Percentiles rank a stretch among this genome's conserved stretches.
Conservation (phyloP, 306 rosid species). For the Corylus avellana region DNA sequence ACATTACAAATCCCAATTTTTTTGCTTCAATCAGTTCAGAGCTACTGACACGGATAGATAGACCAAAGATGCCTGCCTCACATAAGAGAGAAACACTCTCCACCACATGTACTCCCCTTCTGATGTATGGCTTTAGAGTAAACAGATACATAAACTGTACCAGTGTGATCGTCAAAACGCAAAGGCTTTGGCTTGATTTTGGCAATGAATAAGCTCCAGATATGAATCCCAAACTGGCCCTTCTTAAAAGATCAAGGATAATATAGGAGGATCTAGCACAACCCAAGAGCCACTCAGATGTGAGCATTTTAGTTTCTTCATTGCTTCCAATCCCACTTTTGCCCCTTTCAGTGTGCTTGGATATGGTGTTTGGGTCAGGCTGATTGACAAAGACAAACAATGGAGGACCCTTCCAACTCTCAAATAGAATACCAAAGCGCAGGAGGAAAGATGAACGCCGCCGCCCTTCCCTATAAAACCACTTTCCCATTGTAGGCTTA, state of each 20-base stretch:
- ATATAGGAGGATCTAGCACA: conserved; percentile 53
- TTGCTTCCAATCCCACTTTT: conserved; percentile 42
- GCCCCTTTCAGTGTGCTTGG: conserved; percentile 43
- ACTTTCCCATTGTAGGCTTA: conserved; percentile 50
- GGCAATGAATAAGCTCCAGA: conserved; percentile 50
- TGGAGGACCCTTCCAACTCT: conserved; percentile 52
- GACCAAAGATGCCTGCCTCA: conserved; percentile 47
- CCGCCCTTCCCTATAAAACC: conserved; percentile 53
- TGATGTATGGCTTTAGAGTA: conserved; percentile 53
- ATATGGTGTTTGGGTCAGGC: conserved; percentile 38
- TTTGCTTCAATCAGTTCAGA: conserved; percentile 30
- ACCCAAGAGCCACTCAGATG: conserved; percentile 43
- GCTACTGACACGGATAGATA: conserved; percentile 30
- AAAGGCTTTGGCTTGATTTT: conserved; percentile 46
- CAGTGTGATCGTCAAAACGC: conserved; percentile 48
- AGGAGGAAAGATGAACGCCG: conserved; percentile 48
- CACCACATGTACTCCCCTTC: conserved; percentile 47
- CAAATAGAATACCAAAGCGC: conserved; percentile 58
- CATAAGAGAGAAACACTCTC: conserved; percentile 57
- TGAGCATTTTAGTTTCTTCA: conserved; percentile 42
- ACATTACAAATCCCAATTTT: conserved; percentile 36
- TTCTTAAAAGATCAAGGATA: conserved; percentile 48
- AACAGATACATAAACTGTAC: conserved; percentile 49
- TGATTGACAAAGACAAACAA: conserved; percentile 38
- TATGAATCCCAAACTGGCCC: conserved; percentile 56